Conservation (phyloP, 441 rosid species). For the Flueggea neowawraea region DNA sequence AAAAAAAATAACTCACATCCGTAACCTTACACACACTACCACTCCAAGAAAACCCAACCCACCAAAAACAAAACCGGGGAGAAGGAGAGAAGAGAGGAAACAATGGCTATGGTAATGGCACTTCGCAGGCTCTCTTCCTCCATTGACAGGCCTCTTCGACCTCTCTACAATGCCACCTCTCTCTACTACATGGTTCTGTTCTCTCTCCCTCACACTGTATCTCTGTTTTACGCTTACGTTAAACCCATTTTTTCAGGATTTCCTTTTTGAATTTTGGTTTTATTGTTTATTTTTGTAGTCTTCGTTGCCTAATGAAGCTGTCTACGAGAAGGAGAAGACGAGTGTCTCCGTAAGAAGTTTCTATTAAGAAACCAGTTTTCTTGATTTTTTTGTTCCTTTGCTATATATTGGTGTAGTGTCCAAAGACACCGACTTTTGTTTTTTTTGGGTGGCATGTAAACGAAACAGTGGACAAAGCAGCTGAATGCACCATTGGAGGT, state of each 20-base stretch:
- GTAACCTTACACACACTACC: background rate
- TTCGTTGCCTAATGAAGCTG: slow-evolving; percentile 94
- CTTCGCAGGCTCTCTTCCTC: slow-evolving; percentile 93
- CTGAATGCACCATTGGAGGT: slow-evolving; percentile 81
- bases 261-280: slow-evolving; percentile 2
- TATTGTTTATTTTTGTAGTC: slow-evolving; percentile 38
- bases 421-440: too few relatives aligned
- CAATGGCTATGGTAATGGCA: slow-evolving; percentile 93
- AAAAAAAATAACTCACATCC: background rate
- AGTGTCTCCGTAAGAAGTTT: slow-evolving; percentile 56
- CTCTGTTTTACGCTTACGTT: background rate
- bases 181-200: slow-evolving; percentile 59
- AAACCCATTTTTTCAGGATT: slow-evolving; percentile 3
- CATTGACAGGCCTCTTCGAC: slow-evolving; percentile 72
- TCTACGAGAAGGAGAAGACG: slow-evolving; percentile 76
- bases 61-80: background rate
- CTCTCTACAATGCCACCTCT: slow-evolving; percentile 64
- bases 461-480: slow-evolving; percentile 89
- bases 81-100: slow-evolving; percentile 9
- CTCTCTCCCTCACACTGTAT: background rate
- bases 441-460: too few relatives aligned
- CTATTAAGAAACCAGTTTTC: background rate
- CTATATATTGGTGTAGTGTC: too few relatives aligned
- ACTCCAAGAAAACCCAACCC: background rate
- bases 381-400: background rate